These are phyloP conservation scores for Fusarium hostae DNA, from an alignment of 2,329 filamentous ascomycete species.

Conservation along the genomic window DNA sequence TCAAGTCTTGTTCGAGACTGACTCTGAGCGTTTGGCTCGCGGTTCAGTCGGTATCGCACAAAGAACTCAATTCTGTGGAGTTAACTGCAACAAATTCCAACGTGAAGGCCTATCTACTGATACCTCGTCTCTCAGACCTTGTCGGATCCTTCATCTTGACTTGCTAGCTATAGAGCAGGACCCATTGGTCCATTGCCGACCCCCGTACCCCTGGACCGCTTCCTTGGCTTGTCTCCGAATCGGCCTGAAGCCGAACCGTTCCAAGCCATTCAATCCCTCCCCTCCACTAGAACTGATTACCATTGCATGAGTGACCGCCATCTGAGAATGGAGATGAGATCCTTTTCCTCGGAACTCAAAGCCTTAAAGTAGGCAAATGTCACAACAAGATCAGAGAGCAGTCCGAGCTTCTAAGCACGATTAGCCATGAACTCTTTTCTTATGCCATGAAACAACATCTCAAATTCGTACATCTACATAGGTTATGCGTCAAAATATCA, in stretches of 20 bases:
- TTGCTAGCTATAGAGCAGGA: background rate
- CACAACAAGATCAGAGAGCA: background rate
- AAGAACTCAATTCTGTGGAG: background rate
- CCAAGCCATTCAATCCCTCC: constrained; percentile 3
- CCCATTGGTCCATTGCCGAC: constrained; percentile 8
- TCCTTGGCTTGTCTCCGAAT: constrained; percentile 28
- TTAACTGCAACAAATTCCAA: constrained; percentile 3
- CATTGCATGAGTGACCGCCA: constrained; percentile 34
- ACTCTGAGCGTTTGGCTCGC: constrained; percentile 4
- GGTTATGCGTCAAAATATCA: constrained; percentile 5
- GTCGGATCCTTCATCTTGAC: background rate
- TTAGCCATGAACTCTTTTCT: background rate
- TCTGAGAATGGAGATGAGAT: constrained; percentile 6
- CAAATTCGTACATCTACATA: background rate
- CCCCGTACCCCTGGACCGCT: constrained; percentile 25
- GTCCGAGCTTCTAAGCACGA: background rate
- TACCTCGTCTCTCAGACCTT: background rate
- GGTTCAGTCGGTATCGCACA: constrained; percentile 12
- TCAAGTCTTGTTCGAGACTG: background rate
- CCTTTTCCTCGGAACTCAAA: background rate
- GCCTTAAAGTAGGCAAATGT: background rate
- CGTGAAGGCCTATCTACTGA: background rate
- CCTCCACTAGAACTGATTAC: background rate
- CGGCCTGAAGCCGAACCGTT: constrained; percentile 21
- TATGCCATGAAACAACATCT: background rate